Conservation (phyloP, 305 asterid species). For the Coffea humblotiana region DNA sequence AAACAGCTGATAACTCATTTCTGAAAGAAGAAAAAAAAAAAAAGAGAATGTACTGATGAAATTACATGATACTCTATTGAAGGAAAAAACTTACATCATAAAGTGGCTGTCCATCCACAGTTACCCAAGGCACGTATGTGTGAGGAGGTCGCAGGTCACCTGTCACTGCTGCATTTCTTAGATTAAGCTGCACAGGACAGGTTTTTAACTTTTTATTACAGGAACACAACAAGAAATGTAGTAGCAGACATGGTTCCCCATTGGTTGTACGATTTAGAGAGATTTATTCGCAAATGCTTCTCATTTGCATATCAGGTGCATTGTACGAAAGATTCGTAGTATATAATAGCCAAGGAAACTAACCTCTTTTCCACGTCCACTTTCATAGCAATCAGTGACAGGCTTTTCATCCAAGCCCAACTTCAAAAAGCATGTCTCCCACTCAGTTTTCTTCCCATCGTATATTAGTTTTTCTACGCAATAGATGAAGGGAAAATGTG, state of each 20-base stretch:
- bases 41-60: not conserved
- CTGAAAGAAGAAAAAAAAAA: not conserved
- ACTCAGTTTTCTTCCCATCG: conserved; percentile 52
- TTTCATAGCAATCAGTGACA: conserved; percentile 50
- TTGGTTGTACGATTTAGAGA: not conserved
- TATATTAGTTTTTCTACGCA: conserved; percentile 78
- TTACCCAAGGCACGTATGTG: conserved; percentile 84
- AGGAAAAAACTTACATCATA: conserved; percentile 64
- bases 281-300: not conserved
- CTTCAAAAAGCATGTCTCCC: conserved; percentile 81
- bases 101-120: conserved; percentile 81
- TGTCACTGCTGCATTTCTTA: conserved; percentile 66
- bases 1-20: not conserved
- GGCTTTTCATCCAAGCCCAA: conserved; percentile 66
- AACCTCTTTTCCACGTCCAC: conserved; percentile 73
- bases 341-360: conserved; percentile 20
- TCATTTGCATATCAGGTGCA: not conserved
- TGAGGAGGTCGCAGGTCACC: conserved; percentile 83
- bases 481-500: conserved; percentile 73
- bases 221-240: not conserved
- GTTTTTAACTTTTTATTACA: not conserved
- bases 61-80: not conserved
- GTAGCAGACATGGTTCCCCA: not conserved
- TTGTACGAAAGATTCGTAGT: not conserved
- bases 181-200: conserved; percentile 57